These are phyloP conservation scores for Trichoderma endophyticum DNA, from an alignment of 2,329 filamentous ascomycete species.

Conservation along the genomic window DNA sequence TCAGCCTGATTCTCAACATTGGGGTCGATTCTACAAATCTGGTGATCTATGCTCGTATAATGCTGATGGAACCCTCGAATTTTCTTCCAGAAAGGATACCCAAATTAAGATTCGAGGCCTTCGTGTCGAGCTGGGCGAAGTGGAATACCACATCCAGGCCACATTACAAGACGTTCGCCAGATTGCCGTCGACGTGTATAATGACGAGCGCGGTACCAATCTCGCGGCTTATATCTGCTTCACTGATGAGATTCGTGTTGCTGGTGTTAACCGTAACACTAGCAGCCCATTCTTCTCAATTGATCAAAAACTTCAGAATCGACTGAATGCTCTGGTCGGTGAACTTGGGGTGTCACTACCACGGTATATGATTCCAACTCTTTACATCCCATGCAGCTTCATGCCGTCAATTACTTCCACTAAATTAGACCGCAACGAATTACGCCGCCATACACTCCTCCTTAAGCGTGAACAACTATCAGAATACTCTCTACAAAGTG, in stretches of 20 bases:
- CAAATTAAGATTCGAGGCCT: conserved; percentile 15
- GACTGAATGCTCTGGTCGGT: background rate
- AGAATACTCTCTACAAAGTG: background rate
- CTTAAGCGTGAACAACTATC: background rate
- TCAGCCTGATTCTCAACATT: background rate
- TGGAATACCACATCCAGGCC: conserved; percentile 9
- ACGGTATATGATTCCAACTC: conserved; percentile 1
- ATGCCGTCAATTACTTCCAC: conserved; percentile 10
- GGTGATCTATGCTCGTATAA: conserved; percentile 13
- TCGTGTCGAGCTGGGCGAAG: conserved; percentile 10
- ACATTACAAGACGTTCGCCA: background rate
- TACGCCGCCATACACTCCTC: background rate
- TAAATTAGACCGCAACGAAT: background rate
- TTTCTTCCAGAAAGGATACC: background rate
- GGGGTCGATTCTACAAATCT: conserved; percentile 1
- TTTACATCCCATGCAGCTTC: conserved; percentile 3
- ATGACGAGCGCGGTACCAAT: background rate
- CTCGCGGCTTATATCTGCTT: conserved; percentile 14
- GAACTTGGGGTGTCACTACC: background rate
- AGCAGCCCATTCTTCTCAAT: conserved; percentile 15
- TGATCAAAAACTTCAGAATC: conserved; percentile 6
- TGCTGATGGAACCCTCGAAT: background rate
- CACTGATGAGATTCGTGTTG: background rate
- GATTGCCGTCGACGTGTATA: conserved; percentile 12
- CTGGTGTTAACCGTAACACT: background rate